A percentile compares a stretch with the other conserved stretches of the same genome.
Conservation (phyloP, 73 alveolate genomes). For the Paramecium biaurelia region DNA sequence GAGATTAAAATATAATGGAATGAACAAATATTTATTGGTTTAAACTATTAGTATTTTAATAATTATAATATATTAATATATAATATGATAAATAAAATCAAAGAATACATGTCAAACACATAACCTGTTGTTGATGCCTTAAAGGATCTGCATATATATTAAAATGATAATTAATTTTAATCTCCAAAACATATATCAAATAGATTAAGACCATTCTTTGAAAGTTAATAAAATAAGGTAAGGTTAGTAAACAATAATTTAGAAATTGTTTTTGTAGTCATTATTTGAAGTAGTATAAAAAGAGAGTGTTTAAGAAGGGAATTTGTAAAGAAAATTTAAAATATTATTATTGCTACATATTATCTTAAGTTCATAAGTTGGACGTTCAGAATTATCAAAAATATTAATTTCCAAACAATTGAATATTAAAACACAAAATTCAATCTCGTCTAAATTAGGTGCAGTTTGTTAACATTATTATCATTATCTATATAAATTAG, state of each 20-base stretch:
- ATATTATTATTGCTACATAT: background rate
- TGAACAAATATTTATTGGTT: too few relatives aligned
- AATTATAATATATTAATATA: background rate
- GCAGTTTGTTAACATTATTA: background rate
- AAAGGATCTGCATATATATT: background rate
- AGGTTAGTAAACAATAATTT: background rate
- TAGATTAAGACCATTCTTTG: conserved; percentile 7
- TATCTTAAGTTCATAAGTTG: conserved; percentile 13
- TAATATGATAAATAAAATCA: background rate
- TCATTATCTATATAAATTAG: background rate
- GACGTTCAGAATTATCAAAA: conserved; percentile 24
- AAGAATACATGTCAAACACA: background rate
- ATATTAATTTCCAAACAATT: background rate
- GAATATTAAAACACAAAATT: background rate
- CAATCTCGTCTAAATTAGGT: background rate
- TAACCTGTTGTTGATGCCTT: background rate
- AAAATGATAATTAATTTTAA: background rate
- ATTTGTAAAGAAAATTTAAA: background rate
- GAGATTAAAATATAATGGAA: background rate
- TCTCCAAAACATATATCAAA: background rate
- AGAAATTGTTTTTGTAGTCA: background rate
- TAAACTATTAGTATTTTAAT: too few relatives aligned
- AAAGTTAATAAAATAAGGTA: background rate
- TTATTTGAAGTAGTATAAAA: background rate
- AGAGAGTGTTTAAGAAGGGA: background rate